Evolutionary conservation across 129 eudicot species (phyloP), one percentile per base, ranked within the genome.

Genomic region (Gnaphalium uliginosum): DNA sequence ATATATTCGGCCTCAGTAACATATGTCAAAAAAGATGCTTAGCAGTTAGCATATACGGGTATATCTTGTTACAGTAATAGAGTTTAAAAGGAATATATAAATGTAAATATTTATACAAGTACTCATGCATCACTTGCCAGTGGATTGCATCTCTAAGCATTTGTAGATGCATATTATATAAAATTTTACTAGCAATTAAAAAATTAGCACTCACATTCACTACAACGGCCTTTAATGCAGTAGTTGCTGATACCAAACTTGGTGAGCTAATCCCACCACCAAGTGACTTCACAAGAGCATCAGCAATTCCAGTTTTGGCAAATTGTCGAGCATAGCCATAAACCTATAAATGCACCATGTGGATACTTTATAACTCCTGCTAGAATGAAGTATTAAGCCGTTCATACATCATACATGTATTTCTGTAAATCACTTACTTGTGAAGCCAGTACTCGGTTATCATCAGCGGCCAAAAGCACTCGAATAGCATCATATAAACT

Each of bases 251-350:
- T 75, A 89, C 87, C 50, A 95, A 68, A 74, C 87, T 78, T 41
- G 96, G 85, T 18, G 95, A 85, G 70, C 76, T 84, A 63, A 89
- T 54, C 18, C 96, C 96, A 70, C 83, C 90, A 4, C 66, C 73
- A 41, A 95, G 97, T 56, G 95, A 89, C 69, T 83, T 81, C 71
- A 81, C 96, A 71, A 95, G 96, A 81, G 83, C 91, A 62, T 91
- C 92, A 69, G 88, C 84, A 73, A 91, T 83, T 84, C 99, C 99
- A 78, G 74, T 48, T 83, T 95, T 86, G 7, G 97, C 92, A 85
- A 95, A 95, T 76, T 65, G 82, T 62, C 99, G 86, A 66, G 99
- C 99, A 87, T 95, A 95, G 10, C 97, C 97, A 84, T 78, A 89
- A 65, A 95, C 99, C 99, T 95, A 85, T 21, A 82, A 64, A 73